These are phyloP conservation scores for Ajuga chamaepitys DNA, from an alignment of 257 asterid species.

Conservation along the genomic window DNA sequence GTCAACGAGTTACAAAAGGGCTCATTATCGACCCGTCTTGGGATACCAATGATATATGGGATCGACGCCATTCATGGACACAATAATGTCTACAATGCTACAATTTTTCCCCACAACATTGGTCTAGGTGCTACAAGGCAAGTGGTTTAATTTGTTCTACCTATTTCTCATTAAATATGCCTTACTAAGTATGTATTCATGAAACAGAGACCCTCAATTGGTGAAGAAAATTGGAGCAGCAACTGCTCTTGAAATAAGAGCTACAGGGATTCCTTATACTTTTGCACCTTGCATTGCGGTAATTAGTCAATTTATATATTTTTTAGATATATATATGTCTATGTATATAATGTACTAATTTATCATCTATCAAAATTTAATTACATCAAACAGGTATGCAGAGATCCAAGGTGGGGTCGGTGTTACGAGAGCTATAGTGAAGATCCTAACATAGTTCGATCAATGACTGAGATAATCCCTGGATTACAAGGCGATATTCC, in stretches of 20 bases:
- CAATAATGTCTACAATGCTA: slow-evolving; percentile 20
- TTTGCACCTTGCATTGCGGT: slow-evolving; percentile 79
- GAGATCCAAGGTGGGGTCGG: slow-evolving; percentile 93
- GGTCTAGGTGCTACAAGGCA: slow-evolving; percentile 29
- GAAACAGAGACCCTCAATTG: slow-evolving; percentile 44
- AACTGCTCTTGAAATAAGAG: slow-evolving; percentile 67
- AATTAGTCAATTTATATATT: neutral
- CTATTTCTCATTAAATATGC: neutral
- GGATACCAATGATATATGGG: slow-evolving; percentile 72
- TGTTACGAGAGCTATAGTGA: slow-evolving; percentile 81
- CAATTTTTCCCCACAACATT: slow-evolving; percentile 25
- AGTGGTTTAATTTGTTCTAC: neutral
- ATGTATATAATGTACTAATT: neutral
- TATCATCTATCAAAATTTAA: neutral
- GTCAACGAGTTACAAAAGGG: slow-evolving; percentile 57
- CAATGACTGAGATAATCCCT: slow-evolving; percentile 68
- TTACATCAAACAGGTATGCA: slow-evolving; percentile 40
- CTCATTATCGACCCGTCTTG: slow-evolving; percentile 57
- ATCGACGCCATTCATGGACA: slow-evolving; percentile 78
- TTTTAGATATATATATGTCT: neutral
- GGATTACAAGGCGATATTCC: slow-evolving; percentile 74
- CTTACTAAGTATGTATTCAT: neutral
- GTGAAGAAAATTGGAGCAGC: slow-evolving; percentile 66
- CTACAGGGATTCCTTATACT: slow-evolving; percentile 53
- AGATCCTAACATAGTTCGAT: slow-evolving; percentile 45